Conservation (phyloP, 768 basidiomycete genomes). For the Boletales sp. region DNA sequence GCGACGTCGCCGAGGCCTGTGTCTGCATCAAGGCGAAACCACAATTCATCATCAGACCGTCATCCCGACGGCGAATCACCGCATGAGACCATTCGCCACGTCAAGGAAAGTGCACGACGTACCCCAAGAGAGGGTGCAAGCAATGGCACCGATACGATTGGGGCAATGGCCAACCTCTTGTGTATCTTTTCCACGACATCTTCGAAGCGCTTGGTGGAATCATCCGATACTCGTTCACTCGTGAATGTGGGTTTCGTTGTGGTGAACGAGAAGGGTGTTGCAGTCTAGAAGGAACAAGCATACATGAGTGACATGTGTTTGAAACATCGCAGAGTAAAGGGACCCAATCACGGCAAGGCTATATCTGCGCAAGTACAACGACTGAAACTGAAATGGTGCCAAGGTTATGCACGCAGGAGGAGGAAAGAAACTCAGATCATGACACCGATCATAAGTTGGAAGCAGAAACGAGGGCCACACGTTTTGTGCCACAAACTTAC, state of each 20-base stretch:
- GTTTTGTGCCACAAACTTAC: slow-evolving; percentile 13
- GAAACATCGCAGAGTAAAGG: slow-evolving; percentile 1
- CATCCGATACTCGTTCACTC: slow-evolving; percentile 1
- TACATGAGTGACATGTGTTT: slow-evolving; percentile 5
- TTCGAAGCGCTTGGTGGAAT: slow-evolving; percentile 37
- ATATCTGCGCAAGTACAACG: slow-evolving; percentile 6
- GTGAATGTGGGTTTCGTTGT: slow-evolving; percentile 11
- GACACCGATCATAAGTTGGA: background rate
- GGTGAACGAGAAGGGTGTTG: background rate
- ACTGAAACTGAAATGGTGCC: background rate
- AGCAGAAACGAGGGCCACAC: slow-evolving; percentile 7
- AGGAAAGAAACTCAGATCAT: background rate
- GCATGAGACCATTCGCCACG: background rate
- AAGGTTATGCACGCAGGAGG: background rate
- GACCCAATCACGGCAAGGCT: slow-evolving; percentile 10
- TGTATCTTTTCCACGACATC: slow-evolving; percentile 66
- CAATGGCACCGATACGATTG: slow-evolving; percentile 40
- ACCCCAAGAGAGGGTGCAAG: slow-evolving; percentile 10
- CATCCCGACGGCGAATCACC: slow-evolving; percentile 1
- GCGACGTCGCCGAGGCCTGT: slow-evolving; percentile 5
- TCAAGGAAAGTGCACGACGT: slow-evolving; percentile 5
- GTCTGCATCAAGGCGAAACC: slow-evolving; percentile 5
- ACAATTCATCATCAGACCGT: slow-evolving; percentile 2
- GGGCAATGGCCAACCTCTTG: slow-evolving; percentile 56
- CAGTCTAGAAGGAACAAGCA: slow-evolving; percentile 9